A percentile compares a stretch with the other conserved stretches of the same genome.
Evolutionary conservation across 805 yeast genomes (phyloP).

Genomic region (Kuraishia hungarica): DNA sequence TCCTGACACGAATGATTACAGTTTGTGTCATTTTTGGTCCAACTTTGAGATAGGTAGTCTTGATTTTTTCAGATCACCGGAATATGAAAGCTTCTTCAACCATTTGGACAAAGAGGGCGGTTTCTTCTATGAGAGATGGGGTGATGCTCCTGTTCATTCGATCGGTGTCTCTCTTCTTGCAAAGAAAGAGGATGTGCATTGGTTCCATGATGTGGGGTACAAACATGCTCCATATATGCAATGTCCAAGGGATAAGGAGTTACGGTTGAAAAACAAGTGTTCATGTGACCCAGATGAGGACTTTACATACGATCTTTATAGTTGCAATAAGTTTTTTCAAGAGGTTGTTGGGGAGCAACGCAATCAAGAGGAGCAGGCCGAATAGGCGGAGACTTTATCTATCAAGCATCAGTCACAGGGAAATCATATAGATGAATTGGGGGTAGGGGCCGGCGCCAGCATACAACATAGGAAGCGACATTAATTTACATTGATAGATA

Average conservation of each 20-base stretch:
- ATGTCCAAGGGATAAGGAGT: slow-evolving; percentile 18
- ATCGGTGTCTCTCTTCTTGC: slow-evolving; percentile 30
- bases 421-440: too few species aligned
- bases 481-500: too few species aligned
- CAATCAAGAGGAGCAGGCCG: not conserved
- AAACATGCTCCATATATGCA: slow-evolving; percentile 24
- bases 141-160: slow-evolving; percentile 57
- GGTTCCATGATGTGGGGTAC: slow-evolving; percentile 25
- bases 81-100: slow-evolving; percentile 53
- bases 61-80: slow-evolving; percentile 49
- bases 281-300: slow-evolving; percentile 21
- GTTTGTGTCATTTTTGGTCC: slow-evolving; percentile 78
- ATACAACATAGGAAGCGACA: too few species aligned
- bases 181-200: slow-evolving; percentile 17
- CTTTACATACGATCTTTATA: slow-evolving; percentile 9
- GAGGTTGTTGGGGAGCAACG: slow-evolving; percentile 2
- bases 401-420: too few species aligned
- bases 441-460: too few species aligned
- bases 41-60: slow-evolving; percentile 70
- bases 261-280: slow-evolving; percentile 14
- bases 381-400: too few species aligned
- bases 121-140: slow-evolving; percentile 86
- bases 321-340: slow-evolving; percentile 5
- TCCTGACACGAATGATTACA: slow-evolving; percentile 27
- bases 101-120: slow-evolving; percentile 65